Base-by-base conservation (phyloP, 208 protist genomes). In the Wallacemonas collosoma region DNA sequence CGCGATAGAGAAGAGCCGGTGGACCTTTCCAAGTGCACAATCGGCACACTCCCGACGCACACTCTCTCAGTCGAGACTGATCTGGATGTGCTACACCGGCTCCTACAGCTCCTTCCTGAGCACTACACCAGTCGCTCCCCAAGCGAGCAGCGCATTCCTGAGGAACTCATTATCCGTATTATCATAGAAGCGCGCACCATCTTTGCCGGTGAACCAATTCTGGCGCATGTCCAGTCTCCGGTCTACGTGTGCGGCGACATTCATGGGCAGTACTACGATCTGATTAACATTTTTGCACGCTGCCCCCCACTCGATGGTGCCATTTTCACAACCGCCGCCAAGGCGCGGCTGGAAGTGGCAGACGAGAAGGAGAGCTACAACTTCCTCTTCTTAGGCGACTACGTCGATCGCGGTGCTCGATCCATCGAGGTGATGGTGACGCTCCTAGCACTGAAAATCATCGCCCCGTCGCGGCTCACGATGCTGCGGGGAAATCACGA, bases 401-500 rank as follows among this genome's bases (percentile, higher is more conserved):
- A 99, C 84, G 99, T 99, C 8, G 99, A 99, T 77, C 90, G 98
- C 70, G 99, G 99, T 3, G 94, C 96, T 40, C 96, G 99, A 17
- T 95, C 85, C 1, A 81, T 99, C 17, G 99, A 99, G 79, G 98
- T 99, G 1, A 66, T 95, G 0, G 75, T 90, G 47, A 88, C 97
- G 1, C 79, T 98, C 4, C 83, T 98, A 8, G 93, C 95, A 2
- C 94, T 99, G 75, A 99, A 99, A 72, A 97, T 99, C 61, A 95
- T 98, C 72, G 98, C 97, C 57, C 98, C 98, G 8, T 84, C 95
- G 51, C 98, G 98, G 70, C 98, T 99, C 74, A 99, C 98, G 68
- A 88, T 99, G 62, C 85, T 99, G 1, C 87, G 99, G 36, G 99
- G 99, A 26, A 99, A 99, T 79, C 98, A 99, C 73, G 98, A 99